Conservation (phyloP, 2,329 filamentous ascomycete genomes). For the Orbilia ellipsospora region DNA sequence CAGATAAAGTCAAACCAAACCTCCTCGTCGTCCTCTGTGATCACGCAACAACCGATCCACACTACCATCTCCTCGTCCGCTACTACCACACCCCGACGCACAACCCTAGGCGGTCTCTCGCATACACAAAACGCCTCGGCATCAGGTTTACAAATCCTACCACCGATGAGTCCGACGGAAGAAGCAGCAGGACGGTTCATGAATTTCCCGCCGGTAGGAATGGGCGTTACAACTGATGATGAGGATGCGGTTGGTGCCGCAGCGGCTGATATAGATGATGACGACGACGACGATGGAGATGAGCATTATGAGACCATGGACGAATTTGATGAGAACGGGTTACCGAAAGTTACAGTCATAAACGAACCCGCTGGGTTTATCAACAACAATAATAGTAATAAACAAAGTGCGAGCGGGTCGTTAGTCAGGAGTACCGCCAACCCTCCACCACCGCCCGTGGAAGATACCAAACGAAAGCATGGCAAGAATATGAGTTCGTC, state of each 20-base stretch:
- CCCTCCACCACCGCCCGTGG: not conserved
- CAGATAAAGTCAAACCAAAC: slow-evolving; percentile 88
- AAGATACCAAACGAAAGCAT: slow-evolving; percentile 15
- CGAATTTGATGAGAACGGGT: slow-evolving; percentile 53
- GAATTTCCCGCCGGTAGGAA: slow-evolving; percentile 61
- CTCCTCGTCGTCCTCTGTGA: slow-evolving; percentile 70
- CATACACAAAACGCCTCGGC: slow-evolving; percentile 39
- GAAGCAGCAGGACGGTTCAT: slow-evolving; percentile 38
- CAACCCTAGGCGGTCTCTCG: slow-evolving; percentile 26
- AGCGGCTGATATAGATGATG: slow-evolving; percentile 64
- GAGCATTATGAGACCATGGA: slow-evolving; percentile 60
- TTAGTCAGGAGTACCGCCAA: slow-evolving; percentile 15
- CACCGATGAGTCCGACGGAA: slow-evolving; percentile 51
- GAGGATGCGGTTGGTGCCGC: slow-evolving; percentile 72
- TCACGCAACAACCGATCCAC: slow-evolving; percentile 56
- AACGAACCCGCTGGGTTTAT: slow-evolving; percentile 27
- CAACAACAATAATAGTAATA: not conserved
- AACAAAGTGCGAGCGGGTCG: slow-evolving; percentile 3
- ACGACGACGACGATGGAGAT: slow-evolving; percentile 62
- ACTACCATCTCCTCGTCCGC: slow-evolving; percentile 45
- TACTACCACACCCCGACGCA: slow-evolving; percentile 33
- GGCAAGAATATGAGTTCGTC: slow-evolving; percentile 30
- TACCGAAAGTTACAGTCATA: slow-evolving; percentile 45
- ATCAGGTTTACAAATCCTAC: slow-evolving; percentile 40
- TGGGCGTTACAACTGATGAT: slow-evolving; percentile 74